Percentiles rank a stretch among this genome's conserved stretches.
These are phyloP conservation scores for Gentiana dahurica DNA, from an alignment of 257 asterid genomes.

Conservation along the genomic window DNA sequence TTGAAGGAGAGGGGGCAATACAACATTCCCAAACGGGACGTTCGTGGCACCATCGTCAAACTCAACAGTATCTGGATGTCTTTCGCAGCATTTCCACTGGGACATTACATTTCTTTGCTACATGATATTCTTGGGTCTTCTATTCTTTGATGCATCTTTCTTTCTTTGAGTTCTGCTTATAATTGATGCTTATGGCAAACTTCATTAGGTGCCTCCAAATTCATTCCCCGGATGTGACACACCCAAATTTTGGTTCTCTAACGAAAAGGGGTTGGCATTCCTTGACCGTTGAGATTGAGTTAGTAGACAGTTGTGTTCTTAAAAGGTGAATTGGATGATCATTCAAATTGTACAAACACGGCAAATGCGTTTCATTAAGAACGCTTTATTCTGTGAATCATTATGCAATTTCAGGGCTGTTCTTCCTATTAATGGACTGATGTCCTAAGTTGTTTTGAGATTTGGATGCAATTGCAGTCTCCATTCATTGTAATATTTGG, in stretches of 20 bases:
- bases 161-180: conserved; percentile 10
- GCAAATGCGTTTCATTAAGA: conserved; percentile 11
- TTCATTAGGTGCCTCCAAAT: conserved; percentile 5
- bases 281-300: conserved; percentile 15
- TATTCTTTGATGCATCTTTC: conserved; percentile 29
- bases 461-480: too few relatives aligned
- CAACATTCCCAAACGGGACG: conserved; percentile 49
- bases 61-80: conserved; percentile 44
- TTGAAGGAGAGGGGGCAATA: conserved; percentile 61
- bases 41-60: conserved; percentile 60
- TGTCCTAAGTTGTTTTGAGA: not conserved
- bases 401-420: conserved; percentile 13
- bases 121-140: conserved; percentile 15
- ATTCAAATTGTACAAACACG: conserved; percentile 36
- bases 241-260: conserved; percentile 50
- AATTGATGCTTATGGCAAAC: conserved; percentile 8
- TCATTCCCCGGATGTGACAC: conserved; percentile 7
- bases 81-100: conserved; percentile 19
- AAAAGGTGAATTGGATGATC: conserved; percentile 9
- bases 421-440: conserved; percentile 3
- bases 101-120: conserved; percentile 13
- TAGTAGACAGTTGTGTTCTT: conserved; percentile 4
- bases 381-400: conserved; percentile 20
- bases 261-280: conserved; percentile 25
- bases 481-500: too few relatives aligned